These are phyloP conservation scores for Curvularia spicifera DNA, from an alignment of 2,329 filamentous ascomycete species.

Conservation along the genomic window DNA sequence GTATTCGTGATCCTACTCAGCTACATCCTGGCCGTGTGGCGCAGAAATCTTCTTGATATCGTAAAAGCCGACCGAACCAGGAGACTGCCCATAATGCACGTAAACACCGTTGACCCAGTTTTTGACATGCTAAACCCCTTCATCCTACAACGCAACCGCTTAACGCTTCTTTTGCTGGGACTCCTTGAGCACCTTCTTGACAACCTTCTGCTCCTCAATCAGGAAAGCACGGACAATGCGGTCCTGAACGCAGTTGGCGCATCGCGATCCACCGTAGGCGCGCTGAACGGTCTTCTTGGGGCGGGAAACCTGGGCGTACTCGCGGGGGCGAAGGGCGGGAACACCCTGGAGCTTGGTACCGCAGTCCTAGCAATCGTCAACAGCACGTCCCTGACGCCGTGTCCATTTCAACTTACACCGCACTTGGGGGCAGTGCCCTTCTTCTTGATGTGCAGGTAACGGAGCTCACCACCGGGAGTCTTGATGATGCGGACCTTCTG, in stretches of 20 bases:
- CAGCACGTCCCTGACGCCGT: constrained; percentile 6
- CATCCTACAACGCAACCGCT: constrained; percentile 34
- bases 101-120: constrained; percentile 51
- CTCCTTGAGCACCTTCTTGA: constrained; percentile 99
- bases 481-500: constrained; percentile 81
- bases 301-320: constrained; percentile 96
- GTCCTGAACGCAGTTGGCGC: constrained; percentile 98
- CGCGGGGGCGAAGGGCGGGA: constrained; percentile 95
- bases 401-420: constrained; percentile 44
- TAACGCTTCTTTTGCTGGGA: constrained; percentile 76
- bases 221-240: constrained; percentile 97
- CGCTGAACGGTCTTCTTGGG: constrained; percentile 99
- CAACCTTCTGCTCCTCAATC: constrained; percentile 99
- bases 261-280: constrained; percentile 96
- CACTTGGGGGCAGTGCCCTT: constrained; percentile 97
- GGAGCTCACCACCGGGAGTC: constrained; percentile 94
- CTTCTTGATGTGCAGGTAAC: constrained; percentile 99
- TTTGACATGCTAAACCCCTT: constrained; percentile 45
- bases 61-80: constrained; percentile 48
- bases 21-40: constrained; percentile 43
- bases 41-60: constrained; percentile 49
- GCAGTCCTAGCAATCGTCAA: constrained; percentile 75
- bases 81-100: constrained; percentile 52
- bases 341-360: constrained; percentile 97
- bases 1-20: constrained; percentile 47